phyloP scores from a whole-genome alignment of 805 yeast genomes.

The Saccharomycopsis fermentans region DNA sequence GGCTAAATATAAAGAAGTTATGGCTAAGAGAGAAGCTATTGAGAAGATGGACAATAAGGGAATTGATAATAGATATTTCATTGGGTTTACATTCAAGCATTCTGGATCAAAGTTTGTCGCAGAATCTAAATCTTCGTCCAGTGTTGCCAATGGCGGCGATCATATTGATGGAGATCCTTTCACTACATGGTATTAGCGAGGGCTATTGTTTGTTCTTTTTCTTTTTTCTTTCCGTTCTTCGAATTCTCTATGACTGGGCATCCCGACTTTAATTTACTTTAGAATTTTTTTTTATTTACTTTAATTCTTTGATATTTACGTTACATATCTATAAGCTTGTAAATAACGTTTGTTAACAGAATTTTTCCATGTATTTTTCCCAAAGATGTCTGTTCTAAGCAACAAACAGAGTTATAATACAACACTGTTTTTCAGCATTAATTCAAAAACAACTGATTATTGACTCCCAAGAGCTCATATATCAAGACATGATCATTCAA shows the following conservation, averaged over 20 bases:
- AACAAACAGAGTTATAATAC: too few species aligned
- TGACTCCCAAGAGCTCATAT: too few species aligned
- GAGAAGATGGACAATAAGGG: conserved; percentile 67
- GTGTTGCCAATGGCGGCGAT: not conserved
- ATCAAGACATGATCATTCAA: too few species aligned
- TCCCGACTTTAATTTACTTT: conserved; percentile 1
- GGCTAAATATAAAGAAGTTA: conserved; percentile 96
- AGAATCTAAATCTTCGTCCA: not conserved
- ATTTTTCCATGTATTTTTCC: too few species aligned
- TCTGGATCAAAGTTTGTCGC: conserved; percentile 18
- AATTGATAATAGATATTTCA: conserved; percentile 60
- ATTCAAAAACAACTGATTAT: too few species aligned
- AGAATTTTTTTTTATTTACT: too few species aligned
- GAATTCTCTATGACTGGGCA: not conserved
- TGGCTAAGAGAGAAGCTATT: conserved; percentile 80
- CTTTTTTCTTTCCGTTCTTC: not conserved
- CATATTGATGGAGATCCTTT: conserved; percentile 17
- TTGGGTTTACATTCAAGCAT: conserved; percentile 95
- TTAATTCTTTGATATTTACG: too few species aligned
- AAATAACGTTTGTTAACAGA: too few species aligned
- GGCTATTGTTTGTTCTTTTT: too few species aligned
- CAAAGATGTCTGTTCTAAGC: too few species aligned
- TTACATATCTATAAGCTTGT: not conserved
- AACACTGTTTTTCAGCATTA: too few species aligned
- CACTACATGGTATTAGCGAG: conserved; percentile 17